Conservation (phyloP, 2,329 filamentous ascomycete genomes). For the Aspergillus transmontanensis region DNA sequence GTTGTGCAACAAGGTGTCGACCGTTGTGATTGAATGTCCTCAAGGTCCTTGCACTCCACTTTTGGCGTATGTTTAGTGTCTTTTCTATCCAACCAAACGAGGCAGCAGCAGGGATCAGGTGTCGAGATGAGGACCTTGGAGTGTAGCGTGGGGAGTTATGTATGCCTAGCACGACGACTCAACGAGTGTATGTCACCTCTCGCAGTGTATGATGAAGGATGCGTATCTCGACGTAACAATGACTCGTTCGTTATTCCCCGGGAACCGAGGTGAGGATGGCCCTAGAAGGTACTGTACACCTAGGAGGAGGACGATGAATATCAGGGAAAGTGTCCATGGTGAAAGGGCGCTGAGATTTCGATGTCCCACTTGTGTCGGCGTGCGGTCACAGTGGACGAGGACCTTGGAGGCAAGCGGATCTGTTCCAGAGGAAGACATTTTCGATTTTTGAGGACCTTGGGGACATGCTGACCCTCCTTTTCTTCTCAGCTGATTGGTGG, state of each 20-base stretch:
- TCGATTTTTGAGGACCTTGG: slow-evolving; percentile 35
- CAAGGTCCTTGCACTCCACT: slow-evolving; percentile 19
- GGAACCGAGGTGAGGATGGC: slow-evolving; percentile 12
- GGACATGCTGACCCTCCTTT: slow-evolving; percentile 24
- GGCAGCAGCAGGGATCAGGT: slow-evolving; percentile 10
- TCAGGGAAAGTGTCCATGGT: slow-evolving; percentile 14
- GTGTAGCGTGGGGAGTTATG: slow-evolving; percentile 6
- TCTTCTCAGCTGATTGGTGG: neutral
- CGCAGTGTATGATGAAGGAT: neutral
- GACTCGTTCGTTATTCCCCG: neutral
- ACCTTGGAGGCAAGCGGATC: slow-evolving; percentile 32
- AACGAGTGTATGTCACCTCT: neutral
- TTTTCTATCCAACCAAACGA: slow-evolving; percentile 12
- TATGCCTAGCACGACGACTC: neutral
- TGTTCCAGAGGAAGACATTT: slow-evolving; percentile 12
- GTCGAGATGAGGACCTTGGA: slow-evolving; percentile 21
- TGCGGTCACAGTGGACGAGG: slow-evolving; percentile 27
- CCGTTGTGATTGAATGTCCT: slow-evolving; percentile 11
- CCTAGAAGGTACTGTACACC: neutral
- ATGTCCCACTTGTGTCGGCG: slow-evolving; percentile 5
- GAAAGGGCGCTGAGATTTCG: slow-evolving; percentile 10
- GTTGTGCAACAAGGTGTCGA: slow-evolving; percentile 6
- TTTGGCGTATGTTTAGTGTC: slow-evolving; percentile 8
- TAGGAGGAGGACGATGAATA: neutral
- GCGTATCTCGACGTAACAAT: neutral